Evolutionary conservation across 495 filamentous ascomycete species (phyloP).

Genomic region (Durotheca rogersii): DNA sequence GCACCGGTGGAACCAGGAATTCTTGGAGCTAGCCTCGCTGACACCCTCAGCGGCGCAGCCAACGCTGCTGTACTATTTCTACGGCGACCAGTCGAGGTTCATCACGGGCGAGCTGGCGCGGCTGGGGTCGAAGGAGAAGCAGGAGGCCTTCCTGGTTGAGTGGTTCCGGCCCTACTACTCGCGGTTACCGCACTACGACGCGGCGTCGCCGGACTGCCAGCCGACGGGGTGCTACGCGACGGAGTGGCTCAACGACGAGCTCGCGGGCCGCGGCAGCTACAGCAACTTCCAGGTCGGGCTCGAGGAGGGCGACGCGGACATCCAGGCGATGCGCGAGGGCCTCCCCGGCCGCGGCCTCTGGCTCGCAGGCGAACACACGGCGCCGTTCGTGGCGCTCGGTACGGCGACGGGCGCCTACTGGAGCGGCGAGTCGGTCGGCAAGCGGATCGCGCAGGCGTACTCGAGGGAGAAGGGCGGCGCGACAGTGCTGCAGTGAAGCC

Average conservation of each 20-base stretch:
- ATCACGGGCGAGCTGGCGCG: constrained; percentile 45
- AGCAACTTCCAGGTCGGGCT: constrained; percentile 83
- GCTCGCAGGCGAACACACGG: constrained; percentile 94
- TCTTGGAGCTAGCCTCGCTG: constrained; percentile 73
- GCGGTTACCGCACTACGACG: constrained; percentile 64
- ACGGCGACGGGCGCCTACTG: constrained; percentile 89
- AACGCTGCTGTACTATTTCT: constrained; percentile 90
- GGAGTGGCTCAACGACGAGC: constrained; percentile 76
- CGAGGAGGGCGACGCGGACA: constrained; percentile 67
- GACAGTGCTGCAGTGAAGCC: constrained; percentile 13
- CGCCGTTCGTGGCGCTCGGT: constrained; percentile 83
- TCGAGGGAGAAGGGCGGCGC: constrained; percentile 25
- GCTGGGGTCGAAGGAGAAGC: constrained; percentile 40
- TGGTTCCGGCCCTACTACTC: constrained; percentile 81
- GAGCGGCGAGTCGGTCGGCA: constrained; percentile 81
- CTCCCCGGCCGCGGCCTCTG: constrained; percentile 70
- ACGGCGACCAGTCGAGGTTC: constrained; percentile 60
- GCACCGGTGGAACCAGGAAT: constrained; percentile 72
- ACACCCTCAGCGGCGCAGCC: constrained; percentile 64
- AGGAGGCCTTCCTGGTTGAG: constrained; percentile 45
- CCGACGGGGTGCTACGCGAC: constrained; percentile 68
- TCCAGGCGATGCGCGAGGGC: constrained; percentile 71
- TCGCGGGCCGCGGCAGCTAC: constrained; percentile 89
- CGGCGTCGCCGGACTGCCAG: constrained; percentile 54
- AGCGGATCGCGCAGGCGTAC: constrained; percentile 54